Evolutionary conservation across 2,329 filamentous ascomycete genomes (phyloP), one percentile per base, ranked within the genome.

Genomic region (Teratosphaeriaceae sp.): DNA sequence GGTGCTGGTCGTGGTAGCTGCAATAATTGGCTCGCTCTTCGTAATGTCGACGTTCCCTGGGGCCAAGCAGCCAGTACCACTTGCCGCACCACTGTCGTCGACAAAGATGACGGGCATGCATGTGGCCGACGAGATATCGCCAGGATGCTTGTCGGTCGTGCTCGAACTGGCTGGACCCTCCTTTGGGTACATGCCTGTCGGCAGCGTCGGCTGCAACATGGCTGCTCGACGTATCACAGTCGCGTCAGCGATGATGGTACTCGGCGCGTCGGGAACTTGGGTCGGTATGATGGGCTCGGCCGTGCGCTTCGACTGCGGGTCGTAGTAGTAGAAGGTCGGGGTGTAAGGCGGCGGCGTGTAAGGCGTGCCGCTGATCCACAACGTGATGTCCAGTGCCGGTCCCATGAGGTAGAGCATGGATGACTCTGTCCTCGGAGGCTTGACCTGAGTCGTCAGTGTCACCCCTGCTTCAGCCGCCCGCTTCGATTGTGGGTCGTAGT

Each of bases 51-150:
- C 24, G 21, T 27, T 30, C 12, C 15, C 8, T 4, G 37, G 38
- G 15, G 44, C 46, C 13, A 46, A 31, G 15, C 50, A 42, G n/a
- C 40, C 40, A 11, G 26, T 29, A n/a, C 21, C 27, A 2, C n/a
- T 19, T 6, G 19, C 20, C 7, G 3, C 18, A n/a, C 23, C 23
- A 8, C 29, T 23, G 12, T 23, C 6, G 7, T 29, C 27, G 12
- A 42, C 13, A 8, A 37, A 11, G 29, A 42, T 19, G 15, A 35
- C 22, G 12, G 40, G 40, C 22, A 31, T 42, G 21, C 40, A 42
- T 16, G 31, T 42, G 19, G 24, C 18, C 4, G 20, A 23, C 12
- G 19, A 18, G 24, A 21, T 16, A 29, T 29, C n/a, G 13, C 16
- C n/a, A n/a, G 15, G 12, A 22, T 21, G 29, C 9, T 13, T 16